Evolutionary conservation across 306 rosid genomes (phyloP), one percentile per base, ranked within the genome.

Genomic region (Luffa acutangula): DNA sequence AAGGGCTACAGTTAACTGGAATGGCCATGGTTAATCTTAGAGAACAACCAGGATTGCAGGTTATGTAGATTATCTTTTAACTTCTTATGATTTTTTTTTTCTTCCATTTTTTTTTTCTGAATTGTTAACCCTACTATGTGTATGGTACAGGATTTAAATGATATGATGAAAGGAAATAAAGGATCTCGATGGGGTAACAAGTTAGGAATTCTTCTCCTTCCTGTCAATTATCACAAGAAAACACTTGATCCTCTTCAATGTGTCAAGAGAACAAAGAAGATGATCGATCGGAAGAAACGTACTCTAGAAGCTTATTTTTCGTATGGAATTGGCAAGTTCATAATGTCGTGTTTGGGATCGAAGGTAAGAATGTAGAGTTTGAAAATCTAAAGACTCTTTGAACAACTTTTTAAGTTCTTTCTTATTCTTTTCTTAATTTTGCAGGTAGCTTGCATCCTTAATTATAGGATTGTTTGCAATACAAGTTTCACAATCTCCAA

Each of bases 141-240:
- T 20, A 21, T 18, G 48, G 49, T 59, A 33, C 84, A 94, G 97
- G 98, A 92, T 33, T 75, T 91, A 66, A 75, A 91, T 51, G 80
- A 89, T 72, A 77, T 89, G 92, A 88, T 86, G 95, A 83, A 65
- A 81, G 88, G 87, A 81, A 89, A 91, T 58, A 74, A 89, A 10
- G 88, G 85, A 73, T 86, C 93, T 31, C 77, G 87, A 15, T 92
- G 97, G 98, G 98, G 97, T 48, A 94, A 94, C 89, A 89, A 91
- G 73, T 81, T 94, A 75, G 97, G 97, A 49, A 72, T 86, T 78
- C 4, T 88, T 64, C 92, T 94, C 57, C 83, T 94, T 74, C 98
- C 98, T 65, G 20, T 94, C 34, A 82, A 84, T 79, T 91, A 91
- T 52, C 83, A 85, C 20, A 87, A 81, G 76, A 82, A 85, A 80